phyloP scores from a whole-genome alignment of 352 stramenopile genomes.

The Phytophthora colocasiae region DNA sequence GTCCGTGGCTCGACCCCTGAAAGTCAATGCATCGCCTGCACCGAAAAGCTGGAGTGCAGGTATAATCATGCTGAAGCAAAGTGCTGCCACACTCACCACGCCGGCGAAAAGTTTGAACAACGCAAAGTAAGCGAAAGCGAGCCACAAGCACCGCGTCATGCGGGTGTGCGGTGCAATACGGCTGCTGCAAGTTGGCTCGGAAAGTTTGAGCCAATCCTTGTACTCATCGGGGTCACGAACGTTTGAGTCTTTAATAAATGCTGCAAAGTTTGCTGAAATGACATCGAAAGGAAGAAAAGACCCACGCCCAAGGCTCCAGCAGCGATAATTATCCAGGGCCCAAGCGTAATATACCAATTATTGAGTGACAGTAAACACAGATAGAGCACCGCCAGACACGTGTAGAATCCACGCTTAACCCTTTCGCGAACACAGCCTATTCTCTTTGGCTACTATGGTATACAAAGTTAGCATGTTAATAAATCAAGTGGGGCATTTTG shows the following conservation, averaged over 20 bases:
- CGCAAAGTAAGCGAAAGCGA: slow-evolving; percentile 10
- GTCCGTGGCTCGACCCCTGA: too few relatives aligned
- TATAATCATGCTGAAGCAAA: neutral
- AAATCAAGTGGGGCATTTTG: neutral
- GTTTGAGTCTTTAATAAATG: neutral
- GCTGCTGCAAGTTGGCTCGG: slow-evolving; percentile 10
- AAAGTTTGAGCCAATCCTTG: slow-evolving; percentile 11
- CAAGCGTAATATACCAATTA: slow-evolving; percentile 9
- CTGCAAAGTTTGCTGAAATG: slow-evolving; percentile 5
- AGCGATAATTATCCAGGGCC: slow-evolving; percentile 4
- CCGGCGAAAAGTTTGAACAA: slow-evolving; percentile 1
- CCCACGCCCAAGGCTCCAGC: slow-evolving; percentile 7
- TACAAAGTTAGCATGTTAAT: neutral
- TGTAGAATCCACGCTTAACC: slow-evolving; percentile 2
- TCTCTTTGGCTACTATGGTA: neutral
- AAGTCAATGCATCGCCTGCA: neutral
- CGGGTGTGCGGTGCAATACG: slow-evolving; percentile 2
- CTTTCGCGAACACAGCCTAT: too few relatives aligned
- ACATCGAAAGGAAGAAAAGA: slow-evolving; percentile 22
- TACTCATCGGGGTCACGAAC: slow-evolving; percentile 6
- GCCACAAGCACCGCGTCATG: slow-evolving; percentile 10
- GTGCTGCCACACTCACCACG: slow-evolving; percentile 3
- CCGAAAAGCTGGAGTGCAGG: slow-evolving; percentile 9
- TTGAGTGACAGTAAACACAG: slow-evolving; percentile 5
- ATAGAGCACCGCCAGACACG: slow-evolving; percentile 13